A percentile compares a stretch with the other conserved stretches of the same genome.
Evolutionary conservation across 2,329 filamentous ascomycete species (phyloP).

Genomic region (Xylariaceae sp.): DNA sequence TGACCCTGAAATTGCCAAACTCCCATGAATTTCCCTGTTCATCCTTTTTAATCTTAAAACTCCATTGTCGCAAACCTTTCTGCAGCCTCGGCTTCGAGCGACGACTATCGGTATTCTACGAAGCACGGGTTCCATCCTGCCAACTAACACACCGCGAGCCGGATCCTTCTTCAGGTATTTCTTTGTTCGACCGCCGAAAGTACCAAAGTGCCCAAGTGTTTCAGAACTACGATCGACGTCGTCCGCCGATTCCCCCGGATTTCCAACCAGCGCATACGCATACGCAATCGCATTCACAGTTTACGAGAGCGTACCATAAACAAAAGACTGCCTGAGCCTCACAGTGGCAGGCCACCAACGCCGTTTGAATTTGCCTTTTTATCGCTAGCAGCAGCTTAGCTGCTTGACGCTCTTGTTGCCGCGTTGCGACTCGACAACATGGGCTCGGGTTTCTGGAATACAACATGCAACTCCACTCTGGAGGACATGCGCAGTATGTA

Average conservation of each 20-base stretch:
- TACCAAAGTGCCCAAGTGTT: not conserved
- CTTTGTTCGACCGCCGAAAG: not conserved
- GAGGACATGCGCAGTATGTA: conserved; percentile 45
- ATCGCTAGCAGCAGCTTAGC: not conserved
- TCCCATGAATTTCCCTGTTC: conserved; percentile 10
- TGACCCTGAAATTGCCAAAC: not conserved
- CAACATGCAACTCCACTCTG: conserved; percentile 46
- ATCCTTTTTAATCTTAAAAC: conserved; percentile 16
- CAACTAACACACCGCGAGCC: not conserved
- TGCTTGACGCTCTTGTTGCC: not conserved
- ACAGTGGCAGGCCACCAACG: conserved; percentile 6
- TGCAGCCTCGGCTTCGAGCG: not conserved
- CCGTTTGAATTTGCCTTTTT: not conserved
- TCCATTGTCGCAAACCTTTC: conserved; percentile 1
- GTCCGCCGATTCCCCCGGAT: not conserved
- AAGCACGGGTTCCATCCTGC: not conserved
- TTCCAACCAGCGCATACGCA: not conserved
- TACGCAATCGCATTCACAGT: too few relatives aligned
- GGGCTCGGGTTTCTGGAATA: conserved; percentile 32
- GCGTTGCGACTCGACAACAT: conserved; percentile 18
- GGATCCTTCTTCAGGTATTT: not conserved
- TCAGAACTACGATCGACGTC: not conserved
- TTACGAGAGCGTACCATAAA: too few relatives aligned
- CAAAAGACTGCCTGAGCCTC: too few relatives aligned
- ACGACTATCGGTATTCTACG: not conserved